Base-by-base conservation (phyloP, 257 asterid genomes). In the Solanum neorickii region DNA sequence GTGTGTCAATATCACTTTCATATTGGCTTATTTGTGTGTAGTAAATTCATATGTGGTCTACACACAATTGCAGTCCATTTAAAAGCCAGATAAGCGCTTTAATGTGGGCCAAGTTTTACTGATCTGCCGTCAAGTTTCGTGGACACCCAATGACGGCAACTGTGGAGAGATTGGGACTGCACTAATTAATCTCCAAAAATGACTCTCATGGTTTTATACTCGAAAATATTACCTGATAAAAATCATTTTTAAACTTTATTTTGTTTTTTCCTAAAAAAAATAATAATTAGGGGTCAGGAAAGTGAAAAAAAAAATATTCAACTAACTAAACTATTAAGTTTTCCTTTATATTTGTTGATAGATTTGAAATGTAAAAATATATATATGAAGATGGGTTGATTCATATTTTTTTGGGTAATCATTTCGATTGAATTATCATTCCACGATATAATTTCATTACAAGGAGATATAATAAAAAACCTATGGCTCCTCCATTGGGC, bases 61-160 rank as follows among this genome's bases (percentile, higher is more conserved):
- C 66, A 60, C 31, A 33, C 74, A 77, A 35, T 39, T 86, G n/a
- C 89, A 87, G 88, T 56, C 62, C 11, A 84, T 83, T 89, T 39
- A 23, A 70, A 86, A 52, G 80, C 88, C 86, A 75, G 91, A 68
- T 84, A 27, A 29, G 88, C 47, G 69, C 62, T 39, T 69, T 52
- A 27, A 13, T 15, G 14, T 6, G 73, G 23, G 27, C 73, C 41
- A 72, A 52, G 9, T 4, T 52, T 39, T 14, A 56, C 65, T n/a
- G 25, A 56, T 56, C 65, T 56, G 80, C 73, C 68, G 56, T 62
- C 77, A 69, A 31, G 83, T 83, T 27, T 73, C 16, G 59, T 86
- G 75, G 42, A 78, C 84, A 78, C 41, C 42, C 60, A 1, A 78
- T 46, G 65, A 41, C 65, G 25, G 42, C 76, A 31, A 25, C 65